Base-by-base conservation (phyloP, 129 eudicot genomes). In the Flaveria brownii region DNA sequence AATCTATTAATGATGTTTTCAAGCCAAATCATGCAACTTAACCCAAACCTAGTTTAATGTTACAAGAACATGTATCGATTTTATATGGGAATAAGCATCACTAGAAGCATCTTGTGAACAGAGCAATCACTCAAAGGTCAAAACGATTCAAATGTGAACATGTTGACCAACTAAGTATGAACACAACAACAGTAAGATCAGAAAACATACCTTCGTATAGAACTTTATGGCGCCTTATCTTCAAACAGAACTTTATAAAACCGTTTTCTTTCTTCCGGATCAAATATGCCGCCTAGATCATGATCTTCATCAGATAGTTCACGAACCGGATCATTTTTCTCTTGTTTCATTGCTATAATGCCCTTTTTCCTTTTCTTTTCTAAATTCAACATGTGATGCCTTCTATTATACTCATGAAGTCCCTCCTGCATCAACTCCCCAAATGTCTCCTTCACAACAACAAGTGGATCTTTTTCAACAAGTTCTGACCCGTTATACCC, bases 401-500 rank as follows among this genome's bases (percentile, higher is more conserved):
- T 88, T 66, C 84, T 81, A 62, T 90, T 93, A 80, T 84, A 90
- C 73, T 90, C 98, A 75, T 90, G 91, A 84, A 93, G 88, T 11
- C 98, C 96, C 66, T 86, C 92, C 81, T 90, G 92, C 95, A 93
- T 93, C 72, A 93, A 77, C 71, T 90, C 95, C 64, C 98, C 98
- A 68, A 88, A 93, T 78, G 90, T 90, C 16, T 93, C 95, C 89
- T 93, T 93, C 70, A 88, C 87, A 51, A 88, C 83, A 59, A 93
- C 92, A 68, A 90, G 89, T 0, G 98, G 98, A 59, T 93, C 98
- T 83, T 93, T 93, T 10, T 86, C 85, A 71, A 90, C 78, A 83
- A 93, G 57, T 72, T 86, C 86, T 0, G 96, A 88, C 68, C 93
- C 93, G 2, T 46, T 80, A 72, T 93, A 93, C 54, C 83, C 97